A percentile compares a stretch with the other conserved stretches of the same genome.
Evolutionary conservation across 805 yeast species (phyloP).

Genomic region (Starmera dryadoides): DNA sequence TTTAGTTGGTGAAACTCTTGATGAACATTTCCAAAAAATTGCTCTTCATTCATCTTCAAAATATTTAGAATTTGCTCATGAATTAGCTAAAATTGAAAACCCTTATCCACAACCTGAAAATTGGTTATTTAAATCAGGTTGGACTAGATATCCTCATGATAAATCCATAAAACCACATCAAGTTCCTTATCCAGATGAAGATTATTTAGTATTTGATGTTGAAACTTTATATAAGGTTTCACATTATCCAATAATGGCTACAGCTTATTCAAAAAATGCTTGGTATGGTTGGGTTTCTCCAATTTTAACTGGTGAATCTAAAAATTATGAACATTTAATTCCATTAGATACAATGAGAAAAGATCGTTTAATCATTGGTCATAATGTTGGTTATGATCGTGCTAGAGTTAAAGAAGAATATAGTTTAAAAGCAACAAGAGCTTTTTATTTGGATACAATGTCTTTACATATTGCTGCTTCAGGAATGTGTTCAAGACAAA

Average conservation of each 20-base stretch:
- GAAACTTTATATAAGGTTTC: conserved; percentile 78
- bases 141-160: conserved; percentile 62
- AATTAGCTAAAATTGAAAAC: conserved; percentile 31
- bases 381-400: conserved; percentile 85
- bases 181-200: conserved; percentile 67
- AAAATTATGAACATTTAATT: conserved; percentile 50
- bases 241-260: conserved; percentile 71
- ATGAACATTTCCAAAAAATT: conserved; percentile 76
- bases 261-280: conserved; percentile 67
- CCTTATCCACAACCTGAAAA: conserved; percentile 34
- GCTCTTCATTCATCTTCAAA: conserved; percentile 57
- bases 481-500: conserved; percentile 90
- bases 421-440: conserved; percentile 53
- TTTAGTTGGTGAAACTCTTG: conserved; percentile 65
- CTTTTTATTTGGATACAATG: conserved; percentile 86
- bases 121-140: conserved; percentile 66
- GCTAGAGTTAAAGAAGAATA: conserved; percentile 85
- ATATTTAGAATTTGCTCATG: conserved; percentile 44
- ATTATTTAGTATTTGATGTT: conserved; percentile 77
- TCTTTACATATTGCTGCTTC: conserved; percentile 83
- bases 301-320: conserved; percentile 48
- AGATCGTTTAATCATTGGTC: conserved; percentile 73
- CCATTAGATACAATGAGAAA: conserved; percentile 52
- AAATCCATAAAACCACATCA: conserved; percentile 43
- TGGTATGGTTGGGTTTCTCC: conserved; percentile 98